Conservation (phyloP, 108 stramenopile species). For the Conticribra guillardii region DNA sequence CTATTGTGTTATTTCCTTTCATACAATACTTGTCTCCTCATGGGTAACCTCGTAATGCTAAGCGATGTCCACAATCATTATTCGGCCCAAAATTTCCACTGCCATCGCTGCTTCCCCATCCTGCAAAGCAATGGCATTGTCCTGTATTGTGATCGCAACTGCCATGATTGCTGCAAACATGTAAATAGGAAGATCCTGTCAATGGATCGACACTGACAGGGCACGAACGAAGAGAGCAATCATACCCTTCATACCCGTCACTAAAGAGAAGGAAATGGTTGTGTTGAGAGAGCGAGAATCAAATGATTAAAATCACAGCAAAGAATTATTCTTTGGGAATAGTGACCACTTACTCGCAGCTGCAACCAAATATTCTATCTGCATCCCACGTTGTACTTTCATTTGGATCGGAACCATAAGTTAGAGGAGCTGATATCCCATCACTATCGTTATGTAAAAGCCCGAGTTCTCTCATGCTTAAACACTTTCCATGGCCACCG, state of each 20-base stretch:
- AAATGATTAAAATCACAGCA: too few species aligned
- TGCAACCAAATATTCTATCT: slow-evolving; percentile 70
- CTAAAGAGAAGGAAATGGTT: slow-evolving; percentile 46
- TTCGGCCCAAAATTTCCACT: slow-evolving; percentile 34
- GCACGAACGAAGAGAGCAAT: slow-evolving; percentile 64
- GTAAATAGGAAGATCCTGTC: slow-evolving; percentile 40
- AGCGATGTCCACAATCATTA: slow-evolving; percentile 47
- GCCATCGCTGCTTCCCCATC: slow-evolving; percentile 54
- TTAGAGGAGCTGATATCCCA: slow-evolving; percentile 34
- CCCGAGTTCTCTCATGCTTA: slow-evolving; percentile 72
- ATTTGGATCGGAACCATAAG: slow-evolving; percentile 62
- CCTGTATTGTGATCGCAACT: slow-evolving; percentile 54
- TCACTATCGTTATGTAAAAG: slow-evolving; percentile 36
- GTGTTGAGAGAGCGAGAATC: too few species aligned
- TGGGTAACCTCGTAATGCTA: slow-evolving; percentile 32
- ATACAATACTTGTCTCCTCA: too few species aligned
- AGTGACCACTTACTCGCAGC: neutral
- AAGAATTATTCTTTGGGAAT: too few species aligned
- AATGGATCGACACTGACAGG: slow-evolving; percentile 68
- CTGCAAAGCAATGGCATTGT: slow-evolving; percentile 52
- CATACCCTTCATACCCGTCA: slow-evolving; percentile 73
- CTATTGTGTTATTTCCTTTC: too few species aligned
- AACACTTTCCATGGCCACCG: slow-evolving; percentile 69
- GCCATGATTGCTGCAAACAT: slow-evolving; percentile 55
- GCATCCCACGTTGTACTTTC: slow-evolving; percentile 73